Evolutionary conservation across 2,329 filamentous ascomycete genomes (phyloP).

Genomic region (Penicillium brevicompactum): DNA sequence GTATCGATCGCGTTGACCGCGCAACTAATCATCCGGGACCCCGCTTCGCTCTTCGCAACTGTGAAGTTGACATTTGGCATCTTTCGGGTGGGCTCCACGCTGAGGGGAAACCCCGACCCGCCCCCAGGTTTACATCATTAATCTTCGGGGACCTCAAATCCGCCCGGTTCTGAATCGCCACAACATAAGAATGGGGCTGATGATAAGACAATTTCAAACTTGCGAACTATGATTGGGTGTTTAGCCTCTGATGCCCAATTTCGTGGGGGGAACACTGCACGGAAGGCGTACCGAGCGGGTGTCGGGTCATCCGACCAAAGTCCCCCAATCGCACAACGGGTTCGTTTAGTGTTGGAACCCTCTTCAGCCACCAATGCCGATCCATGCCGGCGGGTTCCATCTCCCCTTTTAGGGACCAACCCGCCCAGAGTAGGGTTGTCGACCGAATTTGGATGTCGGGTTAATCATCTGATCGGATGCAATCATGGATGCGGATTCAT

Average conservation of each 20-base stretch:
- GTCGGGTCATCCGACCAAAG: not conserved
- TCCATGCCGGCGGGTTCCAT: slow-evolving; percentile 3
- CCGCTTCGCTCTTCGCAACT: too few relatives aligned
- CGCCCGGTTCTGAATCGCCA: not conserved
- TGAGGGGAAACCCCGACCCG: not conserved
- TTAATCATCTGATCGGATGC: slow-evolving; percentile 6
- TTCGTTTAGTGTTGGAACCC: not conserved
- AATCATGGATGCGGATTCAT: not conserved
- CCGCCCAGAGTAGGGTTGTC: slow-evolving; percentile 3
- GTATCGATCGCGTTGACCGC: too few relatives aligned
- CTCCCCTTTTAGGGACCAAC: slow-evolving; percentile 1
- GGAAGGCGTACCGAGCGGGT: not conserved
- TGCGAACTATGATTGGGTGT: not conserved
- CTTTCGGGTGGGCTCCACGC: too few relatives aligned
- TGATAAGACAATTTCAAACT: not conserved
- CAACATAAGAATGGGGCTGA: not conserved
- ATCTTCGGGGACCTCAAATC: not conserved
- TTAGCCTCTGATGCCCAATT: not conserved
- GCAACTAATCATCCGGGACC: too few relatives aligned
- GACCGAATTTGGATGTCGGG: not conserved
- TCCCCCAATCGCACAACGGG: not conserved
- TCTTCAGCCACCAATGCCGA: not conserved
- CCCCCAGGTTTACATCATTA: not conserved
- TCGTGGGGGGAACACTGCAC: not conserved
- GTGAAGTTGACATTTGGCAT: too few relatives aligned